A percentile compares a stretch with the other conserved stretches of the same genome.
Conservation (phyloP, 1,284 basidiomycete genomes). For the Inonotus obliquus region DNA sequence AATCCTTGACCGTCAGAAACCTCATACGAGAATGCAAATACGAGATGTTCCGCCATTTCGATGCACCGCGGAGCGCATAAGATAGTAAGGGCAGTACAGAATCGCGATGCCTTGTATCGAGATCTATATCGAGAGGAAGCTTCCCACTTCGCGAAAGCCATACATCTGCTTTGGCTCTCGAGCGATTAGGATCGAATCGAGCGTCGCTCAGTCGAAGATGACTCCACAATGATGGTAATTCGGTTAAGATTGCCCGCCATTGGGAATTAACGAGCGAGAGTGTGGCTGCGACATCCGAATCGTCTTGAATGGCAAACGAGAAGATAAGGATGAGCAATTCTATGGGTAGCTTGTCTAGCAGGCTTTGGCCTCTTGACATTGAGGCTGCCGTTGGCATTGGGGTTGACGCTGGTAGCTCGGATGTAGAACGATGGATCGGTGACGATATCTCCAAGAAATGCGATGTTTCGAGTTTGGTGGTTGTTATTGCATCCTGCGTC, state of each 20-base stretch:
- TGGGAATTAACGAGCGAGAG: constrained; percentile 48
- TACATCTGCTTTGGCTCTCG: constrained; percentile 42
- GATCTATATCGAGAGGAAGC: constrained; percentile 49
- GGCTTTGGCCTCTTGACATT: neutral
- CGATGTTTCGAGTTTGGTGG: neutral
- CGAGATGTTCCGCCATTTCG: constrained; percentile 43
- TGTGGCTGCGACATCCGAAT: constrained; percentile 34
- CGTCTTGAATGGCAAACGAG: constrained; percentile 36
- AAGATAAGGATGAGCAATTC: constrained; percentile 66
- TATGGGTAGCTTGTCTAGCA: constrained; percentile 40
- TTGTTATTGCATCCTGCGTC: neutral
- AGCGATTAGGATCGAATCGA: constrained; percentile 30
- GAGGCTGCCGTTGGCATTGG: neutral
- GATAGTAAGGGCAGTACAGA: constrained; percentile 57
- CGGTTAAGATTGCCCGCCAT: constrained; percentile 43
- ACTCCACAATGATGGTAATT: constrained; percentile 44
- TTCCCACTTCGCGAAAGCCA: constrained; percentile 51
- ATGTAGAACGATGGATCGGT: too few relatives aligned
- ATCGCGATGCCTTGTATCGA: constrained; percentile 46
- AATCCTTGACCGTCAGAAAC: constrained; percentile 14
- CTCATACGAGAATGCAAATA: constrained; percentile 31
- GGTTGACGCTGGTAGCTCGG: neutral
- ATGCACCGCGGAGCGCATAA: constrained; percentile 47
- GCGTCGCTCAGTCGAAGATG: constrained; percentile 44
- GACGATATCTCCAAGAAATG: neutral